Conservation (phyloP, 495 filamentous ascomycete genomes). For the Penicillium canariense region DNA sequence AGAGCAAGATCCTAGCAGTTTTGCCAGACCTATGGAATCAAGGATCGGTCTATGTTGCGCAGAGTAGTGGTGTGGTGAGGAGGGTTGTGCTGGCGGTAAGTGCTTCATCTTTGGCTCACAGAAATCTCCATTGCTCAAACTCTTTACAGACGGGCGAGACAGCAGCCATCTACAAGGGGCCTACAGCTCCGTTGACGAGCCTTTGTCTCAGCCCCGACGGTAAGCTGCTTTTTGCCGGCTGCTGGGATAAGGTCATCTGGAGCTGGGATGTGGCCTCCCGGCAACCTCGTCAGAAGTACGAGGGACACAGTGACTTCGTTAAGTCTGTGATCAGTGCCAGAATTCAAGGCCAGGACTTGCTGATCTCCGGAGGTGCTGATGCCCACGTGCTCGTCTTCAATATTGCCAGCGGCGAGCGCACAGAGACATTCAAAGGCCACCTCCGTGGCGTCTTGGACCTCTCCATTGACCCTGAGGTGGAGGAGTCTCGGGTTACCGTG, state of each 20-base stretch:
- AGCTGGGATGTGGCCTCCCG: slow-evolving; percentile 67
- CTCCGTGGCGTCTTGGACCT: slow-evolving; percentile 75
- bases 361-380: slow-evolving; percentile 86
- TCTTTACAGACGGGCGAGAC: slow-evolving; percentile 46
- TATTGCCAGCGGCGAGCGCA: slow-evolving; percentile 57
- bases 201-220: slow-evolving; percentile 64
- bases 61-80: slow-evolving; percentile 75
- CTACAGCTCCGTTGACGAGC: slow-evolving; percentile 74
- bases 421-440: slow-evolving; percentile 76
- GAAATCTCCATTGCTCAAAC: background rate
- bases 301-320: slow-evolving; percentile 88
- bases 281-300: slow-evolving; percentile 54
- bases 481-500: slow-evolving; percentile 49
- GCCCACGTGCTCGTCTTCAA: slow-evolving; percentile 85
- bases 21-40: slow-evolving; percentile 62
- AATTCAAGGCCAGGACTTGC: slow-evolving; percentile 56
- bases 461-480: slow-evolving; percentile 60
- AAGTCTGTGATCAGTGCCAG: slow-evolving; percentile 61
- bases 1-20: slow-evolving; percentile 82
- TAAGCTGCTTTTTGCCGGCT: slow-evolving; percentile 73
- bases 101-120: slow-evolving; percentile 16
- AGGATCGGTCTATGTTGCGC: slow-evolving; percentile 71
- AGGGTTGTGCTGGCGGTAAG: slow-evolving; percentile 74
- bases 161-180: slow-evolving; percentile 63
- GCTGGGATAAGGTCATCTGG: slow-evolving; percentile 91